These are phyloP conservation scores for Suillus tomentosus DNA, from an alignment of 768 basidiomycete genomes.

Conservation along the genomic window DNA sequence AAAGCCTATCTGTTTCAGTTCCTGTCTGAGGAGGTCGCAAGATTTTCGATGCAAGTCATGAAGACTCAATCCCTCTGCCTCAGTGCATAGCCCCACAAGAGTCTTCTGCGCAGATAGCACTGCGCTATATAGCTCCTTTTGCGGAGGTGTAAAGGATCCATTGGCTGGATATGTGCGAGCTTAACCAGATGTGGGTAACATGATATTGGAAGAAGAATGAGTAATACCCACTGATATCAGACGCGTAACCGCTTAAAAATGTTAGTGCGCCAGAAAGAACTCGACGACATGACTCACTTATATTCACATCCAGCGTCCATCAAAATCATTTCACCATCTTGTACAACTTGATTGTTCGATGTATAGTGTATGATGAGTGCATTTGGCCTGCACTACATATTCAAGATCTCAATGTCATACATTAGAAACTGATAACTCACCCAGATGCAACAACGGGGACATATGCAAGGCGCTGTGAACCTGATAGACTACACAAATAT, in stretches of 20 bases:
- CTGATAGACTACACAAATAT: slow-evolving; percentile 77
- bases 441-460: slow-evolving; percentile 98
- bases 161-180: slow-evolving; percentile 88
- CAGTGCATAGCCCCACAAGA: slow-evolving; percentile 62
- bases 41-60: slow-evolving; percentile 79
- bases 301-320: slow-evolving; percentile 94
- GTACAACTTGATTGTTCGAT: slow-evolving; percentile 78
- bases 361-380: slow-evolving; percentile 95
- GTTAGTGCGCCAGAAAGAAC: slow-evolving; percentile 13
- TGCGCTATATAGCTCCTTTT: slow-evolving; percentile 83
- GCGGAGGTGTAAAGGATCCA: slow-evolving; percentile 76
- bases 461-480: slow-evolving; percentile 89
- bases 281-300: slow-evolving; percentile 52
- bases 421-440: slow-evolving; percentile 40
- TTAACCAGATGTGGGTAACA: slow-evolving; percentile 29
- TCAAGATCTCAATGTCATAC: neutral
- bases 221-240: slow-evolving; percentile 79
- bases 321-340: slow-evolving; percentile 72
- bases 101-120: slow-evolving; percentile 73
- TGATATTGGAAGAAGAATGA: slow-evolving; percentile 3
- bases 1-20: slow-evolving; percentile 67
- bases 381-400: slow-evolving; percentile 60
- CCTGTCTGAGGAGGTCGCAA: slow-evolving; percentile 62
- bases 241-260: slow-evolving; percentile 76
- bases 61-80: slow-evolving; percentile 56